phyloP scores from a whole-genome alignment of 371 early-diverging fungal genomes.

The Catenaria anguillulae region DNA sequence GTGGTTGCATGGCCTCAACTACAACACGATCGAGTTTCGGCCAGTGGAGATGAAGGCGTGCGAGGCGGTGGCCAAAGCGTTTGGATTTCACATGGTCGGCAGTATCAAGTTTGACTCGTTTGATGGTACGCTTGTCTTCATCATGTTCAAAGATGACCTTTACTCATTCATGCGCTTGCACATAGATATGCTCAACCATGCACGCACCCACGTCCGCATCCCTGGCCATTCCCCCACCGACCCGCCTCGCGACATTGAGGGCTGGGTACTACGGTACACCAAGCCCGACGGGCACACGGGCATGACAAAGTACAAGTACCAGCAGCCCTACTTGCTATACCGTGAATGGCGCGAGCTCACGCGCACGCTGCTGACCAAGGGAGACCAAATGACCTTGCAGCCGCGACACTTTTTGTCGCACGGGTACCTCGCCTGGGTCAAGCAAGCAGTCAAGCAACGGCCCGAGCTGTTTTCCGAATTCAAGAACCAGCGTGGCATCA shows the following conservation, averaged over 20 bases:
- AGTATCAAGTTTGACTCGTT: slow-evolving; percentile 16
- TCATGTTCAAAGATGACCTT: background rate
- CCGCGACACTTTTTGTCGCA: slow-evolving; percentile 43
- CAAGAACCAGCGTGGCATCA: slow-evolving; percentile 57
- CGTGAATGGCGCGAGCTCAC: slow-evolving; percentile 93
- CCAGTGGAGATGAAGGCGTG: slow-evolving; percentile 53
- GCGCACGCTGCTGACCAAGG: background rate
- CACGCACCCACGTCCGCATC: slow-evolving; percentile 7
- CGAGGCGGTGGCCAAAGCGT: slow-evolving; percentile 42
- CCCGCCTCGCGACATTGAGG: slow-evolving; percentile 57
- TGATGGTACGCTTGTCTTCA: slow-evolving; percentile 12
- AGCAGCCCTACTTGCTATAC: slow-evolving; percentile 79
- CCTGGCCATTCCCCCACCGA: slow-evolving; percentile 27
- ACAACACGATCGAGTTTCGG: slow-evolving; percentile 50
- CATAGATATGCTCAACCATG: background rate
- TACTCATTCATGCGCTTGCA: background rate
- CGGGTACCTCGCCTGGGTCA: slow-evolving; percentile 63
- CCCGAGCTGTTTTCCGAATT: slow-evolving; percentile 56
- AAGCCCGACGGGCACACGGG: slow-evolving; percentile 22
- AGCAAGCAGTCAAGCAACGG: slow-evolving; percentile 31
- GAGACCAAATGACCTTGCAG: slow-evolving; percentile 9
- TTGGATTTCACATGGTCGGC: slow-evolving; percentile 56
- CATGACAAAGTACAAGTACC: slow-evolving; percentile 87
- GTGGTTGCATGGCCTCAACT: slow-evolving; percentile 82
- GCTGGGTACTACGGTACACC: slow-evolving; percentile 76